Percentiles rank a stretch among this genome's conserved stretches.
These are phyloP conservation scores for Fusarium longipes DNA, from an alignment of 2,329 filamentous ascomycete species.

Conservation along the genomic window DNA sequence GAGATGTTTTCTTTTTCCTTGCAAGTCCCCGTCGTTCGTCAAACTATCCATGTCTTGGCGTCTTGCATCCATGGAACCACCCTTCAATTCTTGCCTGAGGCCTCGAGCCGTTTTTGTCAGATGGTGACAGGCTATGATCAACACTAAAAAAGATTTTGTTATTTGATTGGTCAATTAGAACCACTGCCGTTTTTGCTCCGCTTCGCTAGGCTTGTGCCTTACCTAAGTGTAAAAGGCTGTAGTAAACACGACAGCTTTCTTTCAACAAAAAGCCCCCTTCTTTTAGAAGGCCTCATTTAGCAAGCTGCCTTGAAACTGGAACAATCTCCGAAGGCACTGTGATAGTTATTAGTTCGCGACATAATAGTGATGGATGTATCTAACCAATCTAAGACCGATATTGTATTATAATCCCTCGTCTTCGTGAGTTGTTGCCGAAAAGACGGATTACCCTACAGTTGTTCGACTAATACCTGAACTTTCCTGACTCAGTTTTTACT, in stretches of 20 bases:
- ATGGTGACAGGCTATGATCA: not conserved
- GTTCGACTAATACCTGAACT: not conserved
- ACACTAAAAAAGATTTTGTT: constrained; percentile 6
- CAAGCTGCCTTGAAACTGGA: not conserved
- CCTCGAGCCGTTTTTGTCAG: constrained; percentile 7
- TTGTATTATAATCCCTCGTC: not conserved
- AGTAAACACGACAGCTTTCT: not conserved
- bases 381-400: not conserved
- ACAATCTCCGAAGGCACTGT: not conserved
- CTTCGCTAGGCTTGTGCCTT: constrained; percentile 33
- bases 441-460: constrained; percentile 29
- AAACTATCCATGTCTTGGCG: constrained; percentile 22
- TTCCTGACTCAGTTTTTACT: constrained; percentile 30
- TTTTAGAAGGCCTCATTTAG: not conserved
- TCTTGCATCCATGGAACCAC: constrained; percentile 2
- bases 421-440: not conserved
- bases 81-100: constrained; percentile 30
- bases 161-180: constrained; percentile 30
- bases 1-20: constrained; percentile 27
- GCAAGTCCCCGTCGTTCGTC: constrained; percentile 31
- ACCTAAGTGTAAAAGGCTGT: constrained; percentile 24
- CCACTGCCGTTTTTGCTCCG: constrained; percentile 4
- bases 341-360: not conserved
- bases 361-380: not conserved
- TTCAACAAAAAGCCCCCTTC: not conserved